Conservation (phyloP, 257 asterid species). For the Solanum verrucosum region DNA sequence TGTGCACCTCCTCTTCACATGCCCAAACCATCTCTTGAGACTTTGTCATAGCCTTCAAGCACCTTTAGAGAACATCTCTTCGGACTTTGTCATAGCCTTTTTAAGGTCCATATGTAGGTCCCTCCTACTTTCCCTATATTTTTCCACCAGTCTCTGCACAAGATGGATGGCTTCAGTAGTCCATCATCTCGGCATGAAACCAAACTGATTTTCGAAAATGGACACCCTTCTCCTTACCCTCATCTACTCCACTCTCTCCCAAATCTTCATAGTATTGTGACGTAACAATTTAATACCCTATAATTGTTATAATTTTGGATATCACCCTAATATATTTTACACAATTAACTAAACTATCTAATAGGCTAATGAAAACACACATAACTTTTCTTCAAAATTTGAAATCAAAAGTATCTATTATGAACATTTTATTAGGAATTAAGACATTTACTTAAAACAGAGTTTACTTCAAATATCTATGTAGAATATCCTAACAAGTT, state of each 20-base stretch:
- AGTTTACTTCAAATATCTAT: not conserved
- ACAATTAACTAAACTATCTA: too few species aligned
- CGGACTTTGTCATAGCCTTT: not conserved
- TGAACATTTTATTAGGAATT: not conserved
- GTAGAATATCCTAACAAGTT: too few species aligned
- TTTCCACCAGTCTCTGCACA: too few species aligned
- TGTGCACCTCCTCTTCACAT: not conserved
- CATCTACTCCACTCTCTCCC: not conserved
- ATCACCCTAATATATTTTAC: too few species aligned
- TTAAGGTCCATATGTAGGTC: too few species aligned
- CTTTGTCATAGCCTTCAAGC: too few species aligned
- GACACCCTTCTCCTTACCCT: not conserved
- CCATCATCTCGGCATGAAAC: not conserved
- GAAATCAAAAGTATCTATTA: not conserved
- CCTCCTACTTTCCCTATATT: too few species aligned
- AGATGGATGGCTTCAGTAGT: not conserved
- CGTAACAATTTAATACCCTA: not conserved
- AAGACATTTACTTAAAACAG: too few species aligned
- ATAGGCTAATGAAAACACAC: too few species aligned
- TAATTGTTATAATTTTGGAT: not conserved
- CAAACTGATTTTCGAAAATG: not conserved
- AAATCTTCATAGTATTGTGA: not conserved
- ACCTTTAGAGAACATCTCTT: too few species aligned
- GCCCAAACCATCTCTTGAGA: not conserved
- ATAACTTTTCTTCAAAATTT: too few species aligned